A percentile compares a stretch with the other conserved stretches of the same genome.
These are phyloP conservation scores for Emmonsiellopsis sp. DNA, from an alignment of 2,329 filamentous ascomycete species.

Conservation along the genomic window DNA sequence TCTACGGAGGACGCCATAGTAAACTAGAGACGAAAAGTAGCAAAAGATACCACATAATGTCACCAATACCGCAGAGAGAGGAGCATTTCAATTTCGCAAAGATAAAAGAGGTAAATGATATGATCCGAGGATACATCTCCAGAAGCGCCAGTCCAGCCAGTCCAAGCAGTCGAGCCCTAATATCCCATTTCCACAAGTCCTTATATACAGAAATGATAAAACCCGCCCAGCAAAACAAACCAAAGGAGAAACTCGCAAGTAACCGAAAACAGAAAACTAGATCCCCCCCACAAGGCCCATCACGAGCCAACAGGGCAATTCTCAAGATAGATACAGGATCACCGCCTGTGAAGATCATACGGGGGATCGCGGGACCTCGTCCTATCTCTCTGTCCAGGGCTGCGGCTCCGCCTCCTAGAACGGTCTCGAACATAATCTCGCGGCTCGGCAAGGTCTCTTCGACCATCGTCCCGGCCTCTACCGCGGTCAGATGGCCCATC, in stretches of 20 bases:
- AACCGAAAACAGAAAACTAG: background rate
- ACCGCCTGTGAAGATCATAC: constrained; percentile 17
- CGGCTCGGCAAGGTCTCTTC: constrained; percentile 16
- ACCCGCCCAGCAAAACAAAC: background rate
- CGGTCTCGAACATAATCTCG: constrained; percentile 13
- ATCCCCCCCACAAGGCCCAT: background rate
- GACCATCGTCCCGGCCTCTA: constrained; percentile 16
- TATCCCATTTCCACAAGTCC: no score
- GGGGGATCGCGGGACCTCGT: constrained; percentile 11
- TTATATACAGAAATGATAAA: no score
- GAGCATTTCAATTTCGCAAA: no score
- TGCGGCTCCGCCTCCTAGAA: constrained; percentile 27
- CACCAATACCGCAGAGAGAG: no score
- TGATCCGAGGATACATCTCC: no score
- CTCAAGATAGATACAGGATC: constrained; percentile 4
- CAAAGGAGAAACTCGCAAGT: background rate
- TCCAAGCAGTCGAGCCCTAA: no score
- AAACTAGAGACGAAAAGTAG: no score
- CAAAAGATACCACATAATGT: no score
- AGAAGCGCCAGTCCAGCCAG: no score
- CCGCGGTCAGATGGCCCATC: constrained; percentile 14
- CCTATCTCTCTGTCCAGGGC: constrained; percentile 21
- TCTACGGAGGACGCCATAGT: no score
- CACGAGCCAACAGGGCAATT: background rate
- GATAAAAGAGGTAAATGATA: no score